Conservation (phyloP, 208 protist genomes). For the Trypanosomatidae sp. region DNA sequence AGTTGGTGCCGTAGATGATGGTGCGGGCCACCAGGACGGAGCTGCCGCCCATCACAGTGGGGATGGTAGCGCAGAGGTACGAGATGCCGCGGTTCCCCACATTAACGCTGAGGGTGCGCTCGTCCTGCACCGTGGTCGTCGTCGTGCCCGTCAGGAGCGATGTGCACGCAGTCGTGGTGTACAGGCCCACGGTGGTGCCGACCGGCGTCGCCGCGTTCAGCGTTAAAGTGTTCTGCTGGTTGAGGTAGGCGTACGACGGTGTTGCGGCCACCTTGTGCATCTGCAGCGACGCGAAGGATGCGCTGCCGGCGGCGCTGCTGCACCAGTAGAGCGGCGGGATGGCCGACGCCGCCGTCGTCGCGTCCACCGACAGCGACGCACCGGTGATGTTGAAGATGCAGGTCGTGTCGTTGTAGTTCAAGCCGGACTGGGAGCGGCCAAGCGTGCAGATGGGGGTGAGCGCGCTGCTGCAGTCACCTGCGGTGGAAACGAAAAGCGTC, state of each 20-base stretch:
- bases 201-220: slow-evolving; percentile 46
- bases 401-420: slow-evolving; percentile 33
- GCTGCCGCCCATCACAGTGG: slow-evolving; percentile 20
- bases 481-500: slow-evolving; percentile 44
- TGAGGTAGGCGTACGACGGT: slow-evolving; percentile 33
- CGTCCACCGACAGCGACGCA: slow-evolving; percentile 22
- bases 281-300: slow-evolving; percentile 25
- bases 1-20: slow-evolving; percentile 19
- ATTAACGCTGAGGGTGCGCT: slow-evolving; percentile 16
- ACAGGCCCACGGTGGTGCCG: slow-evolving; percentile 46
- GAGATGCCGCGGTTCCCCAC: slow-evolving; percentile 23
- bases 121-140: slow-evolving; percentile 8
- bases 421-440: slow-evolving; percentile 8
- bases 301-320: slow-evolving; percentile 29
- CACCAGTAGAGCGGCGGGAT: slow-evolving; percentile 60
- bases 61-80: slow-evolving; percentile 42
- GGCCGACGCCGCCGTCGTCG: slow-evolving; percentile 9
- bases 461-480: slow-evolving; percentile 17
- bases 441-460: slow-evolving; percentile 39
- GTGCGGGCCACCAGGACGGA: slow-evolving; percentile 23
- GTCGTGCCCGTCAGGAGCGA: slow-evolving; percentile 5
- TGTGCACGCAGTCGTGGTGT: slow-evolving; percentile 27
- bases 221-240: slow-evolving; percentile 17
- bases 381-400: slow-evolving; percentile 52
- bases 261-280: slow-evolving; percentile 32